Base-by-base conservation (phyloP, 2,329 filamentous ascomycete species). In the Pyricularia sp. region DNA sequence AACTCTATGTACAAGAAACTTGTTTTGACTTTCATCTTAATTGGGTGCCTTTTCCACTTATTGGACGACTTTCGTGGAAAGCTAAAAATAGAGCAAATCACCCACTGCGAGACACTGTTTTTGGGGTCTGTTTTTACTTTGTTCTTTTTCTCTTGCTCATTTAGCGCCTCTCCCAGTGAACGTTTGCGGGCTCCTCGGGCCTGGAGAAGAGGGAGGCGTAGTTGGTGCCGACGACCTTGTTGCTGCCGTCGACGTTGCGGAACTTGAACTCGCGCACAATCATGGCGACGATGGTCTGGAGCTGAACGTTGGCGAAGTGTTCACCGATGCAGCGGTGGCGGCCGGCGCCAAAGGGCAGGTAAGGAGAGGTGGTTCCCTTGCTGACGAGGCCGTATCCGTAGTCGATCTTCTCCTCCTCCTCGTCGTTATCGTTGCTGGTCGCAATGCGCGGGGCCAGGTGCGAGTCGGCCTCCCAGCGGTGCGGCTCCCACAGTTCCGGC, bases 271-370 rank as follows among this genome's bases (percentile, higher is more conserved):
- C 78, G 66, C 93, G 86, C 59, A 97, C 91, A 72, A 94, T 81
- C 70, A 88, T 89, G 67, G 90, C 92, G 14, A 90, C 83, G 73
- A 98, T 96, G 64, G 92, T 93, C 77, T 94, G 90, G 71, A 98
- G 84, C 81, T 98, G 94, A 69, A 96, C 85, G 77, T 96, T 97
- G 73, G 94, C 94, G 78, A 97, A 98, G 76, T 97, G 93, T 84
- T 98, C 94, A 72, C 94, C 94, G 76, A 98, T 97, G 81, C 94
- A 98, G 73, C 94, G 86, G 81, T 98, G 94, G 73, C 94, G 86
- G 61, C 94, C 94, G 33, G 94, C 94, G 70, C 94, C 94, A 77
- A 98, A 98, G 1, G 94, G 94, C 65, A 98, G 87, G 78, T 97
- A 98, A 0, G 94, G 94, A 68, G 92, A 96, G 70, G 88, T 88